Percentiles rank a stretch among this genome's conserved stretches.
Evolutionary conservation across 768 basidiomycete species (phyloP).

Genomic region (Rhizopogon vinicolor): DNA sequence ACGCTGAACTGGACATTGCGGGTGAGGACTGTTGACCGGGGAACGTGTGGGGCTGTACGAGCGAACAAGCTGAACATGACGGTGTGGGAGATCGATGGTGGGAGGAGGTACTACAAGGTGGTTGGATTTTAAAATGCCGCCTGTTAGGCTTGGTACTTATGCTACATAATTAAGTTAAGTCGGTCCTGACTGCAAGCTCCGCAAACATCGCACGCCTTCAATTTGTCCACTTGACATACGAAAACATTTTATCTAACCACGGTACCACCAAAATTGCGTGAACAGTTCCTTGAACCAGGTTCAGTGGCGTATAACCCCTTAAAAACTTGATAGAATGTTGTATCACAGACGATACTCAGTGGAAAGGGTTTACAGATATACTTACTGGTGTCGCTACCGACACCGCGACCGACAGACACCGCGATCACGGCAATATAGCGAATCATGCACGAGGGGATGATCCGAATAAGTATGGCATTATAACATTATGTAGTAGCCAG

Average conservation of each 20-base stretch:
- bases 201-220: too few relatives aligned
- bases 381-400: too few relatives aligned
- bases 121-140: constrained; percentile 15
- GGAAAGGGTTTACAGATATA: too few relatives aligned
- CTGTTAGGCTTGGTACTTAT: constrained; percentile 1
- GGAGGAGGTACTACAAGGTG: constrained; percentile 6
- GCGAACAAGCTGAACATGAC: constrained; percentile 27
- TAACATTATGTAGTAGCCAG: constrained; percentile 14
- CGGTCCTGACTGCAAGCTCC: constrained; percentile 1
- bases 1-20: constrained; percentile 5
- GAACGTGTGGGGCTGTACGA: constrained; percentile 14
- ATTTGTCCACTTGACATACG: background rate
- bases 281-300: background rate
- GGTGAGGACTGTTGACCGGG: constrained; percentile 10
- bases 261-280: too few relatives aligned
- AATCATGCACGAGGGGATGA: constrained; percentile 2
- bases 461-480: constrained; percentile 20
- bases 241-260: background rate
- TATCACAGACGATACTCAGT: too few relatives aligned
- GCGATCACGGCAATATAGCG: too few relatives aligned
- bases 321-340: too few relatives aligned
- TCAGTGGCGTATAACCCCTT: too few relatives aligned
- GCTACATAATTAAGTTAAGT: constrained; percentile 3
- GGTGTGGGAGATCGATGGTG: constrained; percentile 7
- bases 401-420: background rate